phyloP scores from a whole-genome alignment of 306 rosid genomes.

The Arachis stenosperma region DNA sequence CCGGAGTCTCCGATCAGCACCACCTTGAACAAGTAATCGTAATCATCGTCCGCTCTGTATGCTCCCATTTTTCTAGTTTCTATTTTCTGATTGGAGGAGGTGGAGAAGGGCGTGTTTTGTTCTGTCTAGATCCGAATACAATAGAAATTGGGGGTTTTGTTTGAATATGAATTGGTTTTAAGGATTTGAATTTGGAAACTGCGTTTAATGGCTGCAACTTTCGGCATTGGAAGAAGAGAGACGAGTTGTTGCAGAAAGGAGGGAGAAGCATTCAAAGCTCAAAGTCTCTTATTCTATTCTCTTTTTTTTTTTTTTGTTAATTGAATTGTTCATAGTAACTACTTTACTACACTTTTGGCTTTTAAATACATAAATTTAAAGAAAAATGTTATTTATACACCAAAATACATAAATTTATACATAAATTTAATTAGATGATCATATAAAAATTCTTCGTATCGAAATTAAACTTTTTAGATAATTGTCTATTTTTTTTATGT shows the following conservation, averaged over 20 bases:
- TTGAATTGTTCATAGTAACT: no score
- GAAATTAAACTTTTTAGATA: no score
- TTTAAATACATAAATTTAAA: no score
- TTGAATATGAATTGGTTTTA: neutral
- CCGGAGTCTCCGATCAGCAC: slow-evolving; percentile 91
- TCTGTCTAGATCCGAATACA: slow-evolving; percentile 18
- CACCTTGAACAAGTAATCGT: slow-evolving; percentile 79
- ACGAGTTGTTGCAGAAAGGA: slow-evolving; percentile 31
- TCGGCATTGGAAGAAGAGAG: slow-evolving; percentile 39
- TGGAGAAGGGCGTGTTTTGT: neutral
- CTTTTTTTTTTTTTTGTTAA: no score
- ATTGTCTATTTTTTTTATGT: no score
- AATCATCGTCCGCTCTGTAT: slow-evolving; percentile 81
- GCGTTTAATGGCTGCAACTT: slow-evolving; percentile 22
- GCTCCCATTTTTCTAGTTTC: slow-evolving; percentile 58
- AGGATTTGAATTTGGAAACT: slow-evolving; percentile 8
- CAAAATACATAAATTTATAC: no score
- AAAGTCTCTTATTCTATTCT: neutral
- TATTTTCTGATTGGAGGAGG: neutral
- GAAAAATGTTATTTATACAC: no score
- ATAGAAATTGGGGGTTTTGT: slow-evolving; percentile 10
- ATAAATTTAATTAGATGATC: no score
- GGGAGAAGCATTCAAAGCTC: slow-evolving; percentile 56
- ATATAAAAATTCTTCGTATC: no score
- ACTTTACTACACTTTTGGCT: no score